Evolutionary conservation across 2,329 filamentous ascomycete genomes (phyloP).

Genomic region (Orbilia blumenaviensis): DNA sequence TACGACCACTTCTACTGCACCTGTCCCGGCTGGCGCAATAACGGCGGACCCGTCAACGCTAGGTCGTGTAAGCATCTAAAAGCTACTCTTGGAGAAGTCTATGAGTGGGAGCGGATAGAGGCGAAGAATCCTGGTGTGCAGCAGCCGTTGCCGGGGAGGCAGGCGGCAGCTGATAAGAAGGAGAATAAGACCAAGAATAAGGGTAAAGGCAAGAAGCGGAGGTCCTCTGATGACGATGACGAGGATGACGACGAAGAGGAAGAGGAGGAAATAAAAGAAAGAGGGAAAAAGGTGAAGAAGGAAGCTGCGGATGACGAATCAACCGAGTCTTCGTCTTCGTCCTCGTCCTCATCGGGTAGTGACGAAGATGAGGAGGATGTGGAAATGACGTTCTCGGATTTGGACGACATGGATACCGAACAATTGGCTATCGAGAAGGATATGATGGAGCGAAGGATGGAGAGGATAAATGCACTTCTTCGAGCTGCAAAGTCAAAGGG

Average conservation of each 20-base stretch:
- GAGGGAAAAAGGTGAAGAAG: conserved; percentile 34
- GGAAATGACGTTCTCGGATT: conserved; percentile 42
- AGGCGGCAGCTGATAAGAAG: background rate
- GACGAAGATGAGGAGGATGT: conserved; percentile 51
- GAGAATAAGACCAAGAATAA: conserved; percentile 17
- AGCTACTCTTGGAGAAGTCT: conserved; percentile 53
- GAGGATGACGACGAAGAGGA: background rate
- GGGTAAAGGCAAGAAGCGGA: too few species aligned
- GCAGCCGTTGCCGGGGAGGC: background rate
- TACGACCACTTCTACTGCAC: conserved; percentile 56
- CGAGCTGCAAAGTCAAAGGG: conserved; percentile 33
- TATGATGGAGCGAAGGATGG: conserved; percentile 30
- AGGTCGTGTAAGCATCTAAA: conserved; percentile 56
- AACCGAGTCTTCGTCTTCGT: conserved; percentile 15
- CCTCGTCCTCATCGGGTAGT: background rate
- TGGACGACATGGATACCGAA: conserved; percentile 39
- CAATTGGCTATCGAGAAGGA: conserved; percentile 37
- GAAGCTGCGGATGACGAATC: conserved; percentile 46
- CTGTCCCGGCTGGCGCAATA: conserved; percentile 54
- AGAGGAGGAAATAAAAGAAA: conserved; percentile 10
- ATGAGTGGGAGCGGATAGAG: conserved; percentile 56
- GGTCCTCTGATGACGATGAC: conserved; percentile 3
- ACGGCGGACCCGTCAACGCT: conserved; percentile 48
- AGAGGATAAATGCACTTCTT: conserved; percentile 28
- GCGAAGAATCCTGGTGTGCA: conserved; percentile 28